A percentile compares a stretch with the other conserved stretches of the same genome.
These are phyloP conservation scores for Cryptosporidium andersoni DNA, from an alignment of 169 alveolate genomes.

Conservation along the genomic window DNA sequence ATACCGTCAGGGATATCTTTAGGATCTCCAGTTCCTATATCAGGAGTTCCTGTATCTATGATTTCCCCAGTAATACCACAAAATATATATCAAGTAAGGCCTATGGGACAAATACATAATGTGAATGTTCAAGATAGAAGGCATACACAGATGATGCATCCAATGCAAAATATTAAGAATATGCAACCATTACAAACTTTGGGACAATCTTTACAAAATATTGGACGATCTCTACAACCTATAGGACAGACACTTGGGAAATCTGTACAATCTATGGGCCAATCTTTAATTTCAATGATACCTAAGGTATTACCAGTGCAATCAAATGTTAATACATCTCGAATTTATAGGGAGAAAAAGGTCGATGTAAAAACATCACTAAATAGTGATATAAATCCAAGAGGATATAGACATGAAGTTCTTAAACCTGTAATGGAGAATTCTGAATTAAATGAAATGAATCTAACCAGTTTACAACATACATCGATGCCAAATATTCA, in stretches of 20 bases:
- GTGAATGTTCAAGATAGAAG: background rate
- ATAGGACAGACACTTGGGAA: conserved; percentile 12
- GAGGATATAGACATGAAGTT: background rate
- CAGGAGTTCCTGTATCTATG: too few relatives aligned
- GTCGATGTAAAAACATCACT: conserved; percentile 2
- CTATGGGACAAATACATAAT: too few relatives aligned
- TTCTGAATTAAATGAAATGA: background rate
- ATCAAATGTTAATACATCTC: conserved; percentile 32
- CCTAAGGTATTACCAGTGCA: conserved; percentile 66
- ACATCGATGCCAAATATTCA: conserved; percentile 51
- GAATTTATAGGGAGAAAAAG: conserved; percentile 1
- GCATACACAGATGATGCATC: background rate
- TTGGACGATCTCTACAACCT: conserved; percentile 10
- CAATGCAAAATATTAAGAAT: background rate
- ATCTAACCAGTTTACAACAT: background rate
- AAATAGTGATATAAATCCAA: background rate
- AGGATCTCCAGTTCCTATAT: too few relatives aligned
- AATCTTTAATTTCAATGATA: conserved; percentile 58
- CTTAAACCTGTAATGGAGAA: background rate
- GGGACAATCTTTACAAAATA: conserved; percentile 44
- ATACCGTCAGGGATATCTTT: too few relatives aligned
- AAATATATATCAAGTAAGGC: too few relatives aligned
- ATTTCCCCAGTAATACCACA: too few relatives aligned
- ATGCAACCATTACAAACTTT: conserved; percentile 17
- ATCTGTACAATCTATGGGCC: conserved; percentile 57